Percentiles rank a stretch among this genome's conserved stretches.
Evolutionary conservation across 495 filamentous ascomycete genomes (phyloP).

Genomic region (Podospora bellae-mahoneyi): DNA sequence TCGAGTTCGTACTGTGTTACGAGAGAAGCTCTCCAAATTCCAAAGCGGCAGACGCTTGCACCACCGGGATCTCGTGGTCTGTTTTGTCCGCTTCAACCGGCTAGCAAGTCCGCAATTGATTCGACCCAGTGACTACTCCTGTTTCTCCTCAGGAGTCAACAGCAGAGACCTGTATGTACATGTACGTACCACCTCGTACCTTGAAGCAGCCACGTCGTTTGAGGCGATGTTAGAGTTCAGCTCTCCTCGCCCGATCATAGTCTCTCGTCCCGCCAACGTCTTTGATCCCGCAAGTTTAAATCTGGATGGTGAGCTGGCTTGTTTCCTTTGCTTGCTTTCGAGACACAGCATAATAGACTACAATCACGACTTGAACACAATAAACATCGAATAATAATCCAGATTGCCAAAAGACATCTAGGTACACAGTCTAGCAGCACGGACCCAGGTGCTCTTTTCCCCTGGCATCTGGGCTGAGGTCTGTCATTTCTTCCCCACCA

Average conservation of each 20-base stretch:
- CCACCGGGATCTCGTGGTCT: conserved; percentile 17
- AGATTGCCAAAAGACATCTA: conserved; percentile 1
- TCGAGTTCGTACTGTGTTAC: conserved; percentile 2
- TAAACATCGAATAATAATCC: neutral
- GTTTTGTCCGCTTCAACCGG: conserved; percentile 17
- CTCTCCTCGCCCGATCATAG: conserved; percentile 1
- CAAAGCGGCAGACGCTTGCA: neutral
- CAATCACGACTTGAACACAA: neutral
- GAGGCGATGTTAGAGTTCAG: neutral
- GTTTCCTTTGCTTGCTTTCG: neutral
- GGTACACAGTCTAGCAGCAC: conserved; percentile 9
- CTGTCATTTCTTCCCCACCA: neutral
- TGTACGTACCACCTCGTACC: conserved; percentile 1
- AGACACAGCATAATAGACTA: neutral
- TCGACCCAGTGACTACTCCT: neutral
- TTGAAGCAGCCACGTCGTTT: neutral
- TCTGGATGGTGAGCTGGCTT: conserved; percentile 1
- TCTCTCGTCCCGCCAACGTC: neutral
- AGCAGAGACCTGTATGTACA: neutral
- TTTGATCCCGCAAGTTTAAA: neutral
- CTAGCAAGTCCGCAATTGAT: conserved; percentile 14
- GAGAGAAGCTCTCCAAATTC: neutral
- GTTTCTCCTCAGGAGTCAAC: neutral
- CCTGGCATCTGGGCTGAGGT: neutral
- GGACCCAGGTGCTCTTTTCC: conserved; percentile 6